A percentile compares a stretch with the other conserved stretches of the same genome.
Evolutionary conservation across 352 stramenopile genomes (phyloP).

Genomic region (Globisporangium viniferum): DNA sequence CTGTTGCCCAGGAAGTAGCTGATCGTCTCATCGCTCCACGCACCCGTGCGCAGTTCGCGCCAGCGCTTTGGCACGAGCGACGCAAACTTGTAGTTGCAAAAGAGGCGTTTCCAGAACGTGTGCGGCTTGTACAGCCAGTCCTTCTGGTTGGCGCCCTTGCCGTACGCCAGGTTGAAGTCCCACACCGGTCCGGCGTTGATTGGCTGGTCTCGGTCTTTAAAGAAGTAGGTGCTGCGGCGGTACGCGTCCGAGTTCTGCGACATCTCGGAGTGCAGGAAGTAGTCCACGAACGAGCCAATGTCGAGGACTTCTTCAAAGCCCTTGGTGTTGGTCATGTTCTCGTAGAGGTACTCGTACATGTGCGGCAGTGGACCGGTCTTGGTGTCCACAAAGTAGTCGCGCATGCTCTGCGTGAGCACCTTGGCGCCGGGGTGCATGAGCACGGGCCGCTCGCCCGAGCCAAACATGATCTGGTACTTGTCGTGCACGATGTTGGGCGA

Average conservation of each 20-base stretch:
- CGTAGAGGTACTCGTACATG: slow-evolving; percentile 59
- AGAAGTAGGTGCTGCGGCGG: slow-evolving; percentile 60
- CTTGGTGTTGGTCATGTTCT: slow-evolving; percentile 59
- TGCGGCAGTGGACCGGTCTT: slow-evolving; percentile 46
- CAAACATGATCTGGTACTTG: slow-evolving; percentile 58
- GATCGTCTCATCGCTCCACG: slow-evolving; percentile 58
- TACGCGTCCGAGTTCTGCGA: slow-evolving; percentile 65
- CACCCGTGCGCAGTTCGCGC: slow-evolving; percentile 32
- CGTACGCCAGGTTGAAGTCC: slow-evolving; percentile 73
- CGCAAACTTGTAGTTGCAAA: slow-evolving; percentile 73
- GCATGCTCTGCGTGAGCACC: slow-evolving; percentile 54
- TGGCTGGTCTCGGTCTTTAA: slow-evolving; percentile 59
- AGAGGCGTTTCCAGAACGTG: slow-evolving; percentile 59
- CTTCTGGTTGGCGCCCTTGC: slow-evolving; percentile 30
- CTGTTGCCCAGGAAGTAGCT: slow-evolving; percentile 35
- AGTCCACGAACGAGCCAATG: slow-evolving; percentile 68
- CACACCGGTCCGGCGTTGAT: slow-evolving; percentile 70
- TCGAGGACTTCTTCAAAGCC: slow-evolving; percentile 51
- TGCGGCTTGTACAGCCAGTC: slow-evolving; percentile 55
- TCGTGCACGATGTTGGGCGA: slow-evolving; percentile 58
- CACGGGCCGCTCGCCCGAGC: slow-evolving; percentile 43
- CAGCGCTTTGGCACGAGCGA: slow-evolving; percentile 55
- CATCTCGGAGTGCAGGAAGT: slow-evolving; percentile 66
- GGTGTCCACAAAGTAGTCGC: slow-evolving; percentile 53
- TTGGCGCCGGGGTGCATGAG: slow-evolving; percentile 39